These are phyloP conservation scores for Didymella keratinophila DNA, from an alignment of 2,329 filamentous ascomycete species.

Conservation along the genomic window DNA sequence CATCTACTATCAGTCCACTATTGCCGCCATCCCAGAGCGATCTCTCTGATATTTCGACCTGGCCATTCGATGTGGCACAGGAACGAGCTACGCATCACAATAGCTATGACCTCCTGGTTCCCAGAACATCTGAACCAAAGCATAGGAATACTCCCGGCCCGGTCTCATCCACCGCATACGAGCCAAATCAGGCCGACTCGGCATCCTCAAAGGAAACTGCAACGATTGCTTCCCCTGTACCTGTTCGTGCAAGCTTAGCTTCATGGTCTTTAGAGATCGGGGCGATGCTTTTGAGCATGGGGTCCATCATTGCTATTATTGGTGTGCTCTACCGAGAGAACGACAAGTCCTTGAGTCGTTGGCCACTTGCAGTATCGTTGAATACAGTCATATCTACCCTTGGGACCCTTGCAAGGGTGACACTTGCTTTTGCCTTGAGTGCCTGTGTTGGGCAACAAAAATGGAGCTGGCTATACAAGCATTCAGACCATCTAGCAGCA, in stretches of 20 bases:
- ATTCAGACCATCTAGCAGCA: slow-evolving; percentile 3
- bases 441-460: slow-evolving; percentile 27
- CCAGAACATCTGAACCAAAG: too few relatives aligned
- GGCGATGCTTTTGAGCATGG: slow-evolving; percentile 3
- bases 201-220: not conserved
- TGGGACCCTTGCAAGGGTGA: slow-evolving; percentile 20
- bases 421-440: slow-evolving; percentile 23
- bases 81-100: too few relatives aligned
- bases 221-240: too few relatives aligned
- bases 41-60: too few relatives aligned
- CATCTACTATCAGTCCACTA: too few relatives aligned
- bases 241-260: too few relatives aligned
- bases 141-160: too few relatives aligned
- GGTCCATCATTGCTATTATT: slow-evolving; percentile 11
- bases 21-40: too few relatives aligned
- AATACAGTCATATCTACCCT: slow-evolving; percentile 21
- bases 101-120: too few relatives aligned
- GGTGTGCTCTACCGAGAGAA: slow-evolving; percentile 14
- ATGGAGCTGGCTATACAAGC: slow-evolving; percentile 22
- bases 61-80: too few relatives aligned
- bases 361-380: slow-evolving; percentile 17
- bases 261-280: slow-evolving; percentile 15
- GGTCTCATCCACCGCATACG: not conserved
- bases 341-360: slow-evolving; percentile 11
- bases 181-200: slow-evolving; percentile 3